phyloP scores from a whole-genome alignment of 805 yeast genomes.

The Candida methanosorbosa region DNA sequence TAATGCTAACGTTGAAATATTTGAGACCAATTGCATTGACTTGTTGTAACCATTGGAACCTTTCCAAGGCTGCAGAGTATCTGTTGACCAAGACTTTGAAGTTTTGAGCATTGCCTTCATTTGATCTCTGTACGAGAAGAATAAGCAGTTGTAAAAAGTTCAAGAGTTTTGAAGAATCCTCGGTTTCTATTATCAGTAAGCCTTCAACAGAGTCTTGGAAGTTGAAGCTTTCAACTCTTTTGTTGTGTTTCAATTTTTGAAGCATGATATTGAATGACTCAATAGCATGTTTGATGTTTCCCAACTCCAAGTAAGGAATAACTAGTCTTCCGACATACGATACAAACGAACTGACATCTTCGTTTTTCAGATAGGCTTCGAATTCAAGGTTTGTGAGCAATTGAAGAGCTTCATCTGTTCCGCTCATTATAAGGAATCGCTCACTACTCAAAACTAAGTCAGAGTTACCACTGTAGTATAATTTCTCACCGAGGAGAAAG shows the following conservation, averaged over 20 bases:
- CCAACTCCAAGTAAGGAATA: constrained; percentile 62
- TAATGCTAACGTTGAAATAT: constrained; percentile 22
- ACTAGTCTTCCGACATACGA: constrained; percentile 43
- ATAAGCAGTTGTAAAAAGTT: constrained; percentile 66
- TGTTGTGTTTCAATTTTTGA: constrained; percentile 15
- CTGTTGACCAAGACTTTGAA: constrained; percentile 38
- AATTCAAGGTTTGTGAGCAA: constrained; percentile 26
- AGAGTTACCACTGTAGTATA: constrained; percentile 28
- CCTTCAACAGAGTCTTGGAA: constrained; percentile 12
- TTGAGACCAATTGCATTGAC: constrained; percentile 21
- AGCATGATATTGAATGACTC: constrained; percentile 31
- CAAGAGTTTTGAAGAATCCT: constrained; percentile 30
- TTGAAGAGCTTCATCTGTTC: constrained; percentile 7
- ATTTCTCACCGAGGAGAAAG: constrained; percentile 61
- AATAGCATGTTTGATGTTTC: constrained; percentile 55
- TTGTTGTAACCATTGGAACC: constrained; percentile 12
- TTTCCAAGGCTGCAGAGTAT: constrained; percentile 16
- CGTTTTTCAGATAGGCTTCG: constrained; percentile 26
- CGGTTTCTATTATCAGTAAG: constrained; percentile 23
- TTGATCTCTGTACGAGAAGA: constrained; percentile 42
- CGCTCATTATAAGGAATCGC: neutral
- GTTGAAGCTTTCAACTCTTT: constrained; percentile 6
- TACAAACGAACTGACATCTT: constrained; percentile 17
- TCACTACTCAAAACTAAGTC: constrained; percentile 14
- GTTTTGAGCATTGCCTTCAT: constrained; percentile 27